Conservation (phyloP, 1,284 basidiomycete species). For the Sporisorium sorghi region DNA sequence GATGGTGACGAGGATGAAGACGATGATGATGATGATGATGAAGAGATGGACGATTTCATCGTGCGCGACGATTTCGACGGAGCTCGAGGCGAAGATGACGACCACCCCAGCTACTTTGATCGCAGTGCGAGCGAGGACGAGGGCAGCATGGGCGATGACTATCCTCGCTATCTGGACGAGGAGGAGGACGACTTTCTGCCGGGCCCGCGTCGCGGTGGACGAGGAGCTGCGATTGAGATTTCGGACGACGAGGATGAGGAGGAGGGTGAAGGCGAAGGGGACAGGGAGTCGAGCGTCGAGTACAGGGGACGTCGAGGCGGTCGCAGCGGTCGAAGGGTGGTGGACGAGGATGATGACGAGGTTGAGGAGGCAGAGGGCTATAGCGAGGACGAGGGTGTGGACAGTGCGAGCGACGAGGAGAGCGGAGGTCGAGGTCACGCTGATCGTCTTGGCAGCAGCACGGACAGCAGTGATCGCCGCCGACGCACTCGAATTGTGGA, state of each 20-base stretch:
- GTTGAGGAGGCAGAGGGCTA: slow-evolving; percentile 12
- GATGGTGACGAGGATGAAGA: slow-evolving; percentile 5
- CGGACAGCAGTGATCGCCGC: slow-evolving; percentile 27
- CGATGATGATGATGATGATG: slow-evolving; percentile 15
- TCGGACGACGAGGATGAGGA: slow-evolving; percentile 33
- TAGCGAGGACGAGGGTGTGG: not conserved
- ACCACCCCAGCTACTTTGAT: not conserved
- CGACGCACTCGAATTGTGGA: slow-evolving; percentile 31
- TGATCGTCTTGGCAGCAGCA: slow-evolving; percentile 18
- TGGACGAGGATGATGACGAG: slow-evolving; percentile 6
- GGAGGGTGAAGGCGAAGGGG: slow-evolving; percentile 4
- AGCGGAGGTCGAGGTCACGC: not conserved
- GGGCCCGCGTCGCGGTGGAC: slow-evolving; percentile 24
- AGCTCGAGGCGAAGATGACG: not conserved
- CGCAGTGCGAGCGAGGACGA: slow-evolving; percentile 1
- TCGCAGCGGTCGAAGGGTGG: slow-evolving; percentile 1
- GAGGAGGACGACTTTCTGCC: slow-evolving; percentile 42
- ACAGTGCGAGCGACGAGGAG: slow-evolving; percentile 10
- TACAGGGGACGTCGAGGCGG: slow-evolving; percentile 13
- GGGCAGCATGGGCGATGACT: not conserved
- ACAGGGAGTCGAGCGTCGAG: slow-evolving; percentile 32
- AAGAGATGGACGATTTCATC: slow-evolving; percentile 46
- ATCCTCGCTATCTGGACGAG: slow-evolving; percentile 1
- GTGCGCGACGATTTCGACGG: slow-evolving; percentile 18
- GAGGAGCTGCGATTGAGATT: slow-evolving; percentile 32